A percentile compares a stretch with the other conserved stretches of the same genome.
Evolutionary conservation across 805 yeast species (phyloP).

Genomic region (Metschnikowia baotianmanensis): DNA sequence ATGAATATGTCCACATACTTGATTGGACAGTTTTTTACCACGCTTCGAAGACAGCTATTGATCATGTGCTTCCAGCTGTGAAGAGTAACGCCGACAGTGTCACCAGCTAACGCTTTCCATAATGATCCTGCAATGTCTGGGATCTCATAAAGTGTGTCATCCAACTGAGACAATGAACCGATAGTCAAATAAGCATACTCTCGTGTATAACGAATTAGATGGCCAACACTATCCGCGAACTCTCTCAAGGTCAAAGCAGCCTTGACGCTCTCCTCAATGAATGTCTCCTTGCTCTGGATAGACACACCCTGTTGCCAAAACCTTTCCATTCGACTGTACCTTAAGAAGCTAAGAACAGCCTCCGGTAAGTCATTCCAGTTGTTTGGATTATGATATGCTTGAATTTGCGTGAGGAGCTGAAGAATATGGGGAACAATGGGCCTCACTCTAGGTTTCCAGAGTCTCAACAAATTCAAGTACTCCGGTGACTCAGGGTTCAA

Average conservation of each 20-base stretch:
- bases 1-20: conserved; percentile 65
- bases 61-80: conserved; percentile 98
- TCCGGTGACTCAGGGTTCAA: conserved; percentile 76
- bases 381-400: conserved; percentile 89
- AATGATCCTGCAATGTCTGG: conserved; percentile 75
- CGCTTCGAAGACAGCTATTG: conserved; percentile 81
- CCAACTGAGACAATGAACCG: conserved; percentile 85
- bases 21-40: conserved; percentile 84
- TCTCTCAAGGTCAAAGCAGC: conserved; percentile 93
- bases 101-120: conserved; percentile 87
- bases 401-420: conserved; percentile 84
- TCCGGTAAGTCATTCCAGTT: conserved; percentile 87
- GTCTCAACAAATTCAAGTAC: conserved; percentile 60
- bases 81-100: conserved; percentile 79
- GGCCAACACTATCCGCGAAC: conserved; percentile 97
- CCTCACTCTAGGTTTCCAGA: conserved; percentile 93
- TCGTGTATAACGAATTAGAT: conserved; percentile 89
- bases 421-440: conserved; percentile 90
- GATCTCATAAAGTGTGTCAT: conserved; percentile 81
- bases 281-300: conserved; percentile 88
- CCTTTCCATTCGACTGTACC: conserved; percentile 83
- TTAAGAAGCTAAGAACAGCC: conserved; percentile 90
- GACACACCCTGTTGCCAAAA: conserved; percentile 99
- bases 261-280: conserved; percentile 88
- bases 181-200: conserved; percentile 92